Conservation (phyloP, 2,329 filamentous ascomycete species). For the Shiraia sp. region DNA sequence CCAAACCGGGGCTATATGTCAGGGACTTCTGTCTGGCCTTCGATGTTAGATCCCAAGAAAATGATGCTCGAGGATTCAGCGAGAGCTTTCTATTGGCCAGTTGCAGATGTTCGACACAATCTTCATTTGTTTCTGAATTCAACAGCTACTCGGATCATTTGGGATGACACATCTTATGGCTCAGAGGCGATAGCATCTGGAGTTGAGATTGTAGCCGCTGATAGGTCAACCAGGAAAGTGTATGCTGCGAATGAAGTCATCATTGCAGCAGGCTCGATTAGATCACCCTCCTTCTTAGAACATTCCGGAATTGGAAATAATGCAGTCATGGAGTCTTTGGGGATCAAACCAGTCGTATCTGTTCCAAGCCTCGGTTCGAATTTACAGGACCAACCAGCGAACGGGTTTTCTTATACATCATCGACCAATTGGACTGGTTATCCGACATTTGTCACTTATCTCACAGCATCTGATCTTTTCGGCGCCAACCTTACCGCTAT, state of each 20-base stretch:
- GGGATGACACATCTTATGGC: conserved; percentile 18
- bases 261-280: conserved; percentile 40
- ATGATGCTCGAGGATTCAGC: conserved; percentile 53
- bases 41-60: conserved; percentile 45
- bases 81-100: conserved; percentile 53
- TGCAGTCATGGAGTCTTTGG: conserved; percentile 24
- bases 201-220: conserved; percentile 26
- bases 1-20: conserved; percentile 49
- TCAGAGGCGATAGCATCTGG: conserved; percentile 21
- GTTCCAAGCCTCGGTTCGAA: conserved; percentile 38
- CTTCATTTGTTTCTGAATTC: conserved; percentile 51
- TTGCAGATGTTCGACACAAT: conserved; percentile 45
- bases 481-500: conserved; percentile 27
- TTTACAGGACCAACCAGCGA: conserved; percentile 41
- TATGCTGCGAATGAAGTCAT: conserved; percentile 38
- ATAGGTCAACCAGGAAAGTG: conserved; percentile 18
- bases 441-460: conserved; percentile 42
- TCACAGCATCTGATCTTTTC: conserved; percentile 43
- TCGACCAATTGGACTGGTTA: conserved; percentile 44
- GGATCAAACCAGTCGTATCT: conserved; percentile 20
- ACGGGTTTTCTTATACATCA: conserved; percentile 26
- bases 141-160: conserved; percentile 47
- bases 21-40: conserved; percentile 50
- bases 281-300: conserved; percentile 41
- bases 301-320: conserved; percentile 44